A percentile compares a stretch with the other conserved stretches of the same genome.
phyloP scores from a whole-genome alignment of 768 basidiomycete species.

The Trametes punicea region DNA sequence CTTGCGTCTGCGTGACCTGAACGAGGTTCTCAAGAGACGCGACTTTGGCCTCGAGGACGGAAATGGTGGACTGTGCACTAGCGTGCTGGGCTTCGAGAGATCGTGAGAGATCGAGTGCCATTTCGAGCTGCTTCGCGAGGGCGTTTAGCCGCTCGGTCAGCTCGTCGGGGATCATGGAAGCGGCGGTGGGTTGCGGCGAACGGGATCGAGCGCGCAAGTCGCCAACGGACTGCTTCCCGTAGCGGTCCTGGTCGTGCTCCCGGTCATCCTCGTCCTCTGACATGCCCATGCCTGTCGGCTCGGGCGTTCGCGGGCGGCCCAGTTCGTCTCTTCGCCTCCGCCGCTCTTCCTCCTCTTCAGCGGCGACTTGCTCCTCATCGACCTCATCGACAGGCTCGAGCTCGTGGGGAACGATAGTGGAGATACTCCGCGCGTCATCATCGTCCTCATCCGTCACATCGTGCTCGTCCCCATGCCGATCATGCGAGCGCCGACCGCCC shows the following conservation, averaged over 20 bases:
- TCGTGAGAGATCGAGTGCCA: conserved; percentile 69
- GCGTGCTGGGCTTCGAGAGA: conserved; percentile 75
- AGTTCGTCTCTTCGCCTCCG: conserved; percentile 47
- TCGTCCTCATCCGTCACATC: conserved; percentile 27
- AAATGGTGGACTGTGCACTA: conserved; percentile 73
- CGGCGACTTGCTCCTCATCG: conserved; percentile 55
- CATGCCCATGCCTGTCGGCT: conserved; percentile 63
- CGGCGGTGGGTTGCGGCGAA: conserved; percentile 22
- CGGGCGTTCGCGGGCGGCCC: conserved; percentile 76
- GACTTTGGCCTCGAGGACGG: conserved; percentile 66
- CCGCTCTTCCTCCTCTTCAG: conserved; percentile 47
- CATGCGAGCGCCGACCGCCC: conserved; percentile 16
- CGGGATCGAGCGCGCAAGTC: conserved; percentile 22
- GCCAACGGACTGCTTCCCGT: conserved; percentile 3
- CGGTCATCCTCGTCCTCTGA: conserved; percentile 44
- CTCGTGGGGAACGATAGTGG: conserved; percentile 66
- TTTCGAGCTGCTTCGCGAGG: conserved; percentile 69
- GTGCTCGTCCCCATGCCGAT: conserved; percentile 19
- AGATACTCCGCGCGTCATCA: conserved; percentile 69
- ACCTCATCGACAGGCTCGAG: conserved; percentile 74
- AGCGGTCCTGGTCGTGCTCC: conserved; percentile 17
- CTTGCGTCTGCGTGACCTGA: conserved; percentile 42
- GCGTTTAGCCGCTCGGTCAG: conserved; percentile 59
- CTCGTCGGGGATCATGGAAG: conserved; percentile 43
- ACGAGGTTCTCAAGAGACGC: conserved; percentile 64